Conservation (phyloP, 202 grass and related monocot genomes). For the Panicum hallii region DNA sequence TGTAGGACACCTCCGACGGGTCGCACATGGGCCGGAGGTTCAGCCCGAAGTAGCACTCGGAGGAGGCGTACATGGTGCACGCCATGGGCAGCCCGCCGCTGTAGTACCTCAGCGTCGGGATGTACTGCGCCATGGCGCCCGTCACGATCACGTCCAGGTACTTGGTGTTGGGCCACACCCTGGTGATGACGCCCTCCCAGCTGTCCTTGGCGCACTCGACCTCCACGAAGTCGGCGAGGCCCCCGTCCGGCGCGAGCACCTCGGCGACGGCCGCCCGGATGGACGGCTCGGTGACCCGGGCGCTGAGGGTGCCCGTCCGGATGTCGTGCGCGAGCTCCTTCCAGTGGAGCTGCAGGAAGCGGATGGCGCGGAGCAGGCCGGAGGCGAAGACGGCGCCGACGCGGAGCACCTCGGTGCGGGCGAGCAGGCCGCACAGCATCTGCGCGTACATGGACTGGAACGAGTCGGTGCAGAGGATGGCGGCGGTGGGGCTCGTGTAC, state of each 20-base stretch:
- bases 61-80: constrained; percentile 95
- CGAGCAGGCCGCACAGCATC: constrained; percentile 90
- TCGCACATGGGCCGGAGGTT: constrained; percentile 87
- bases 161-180: constrained; percentile 95
- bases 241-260: constrained; percentile 53
- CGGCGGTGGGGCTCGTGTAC: constrained; percentile 89
- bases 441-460: constrained; percentile 99
- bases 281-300: constrained; percentile 52
- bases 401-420: constrained; percentile 78
- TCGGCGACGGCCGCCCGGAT: constrained; percentile 68
- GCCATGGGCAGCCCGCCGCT: constrained; percentile 89
- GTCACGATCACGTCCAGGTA: constrained; percentile 99
- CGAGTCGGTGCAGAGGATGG: constrained; percentile 89
- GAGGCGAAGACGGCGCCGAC: constrained; percentile 96
- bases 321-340: constrained; percentile 72
- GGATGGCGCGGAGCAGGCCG: constrained; percentile 93
- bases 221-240: constrained; percentile 60
- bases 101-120: constrained; percentile 91
- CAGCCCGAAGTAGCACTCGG: constrained; percentile 95
- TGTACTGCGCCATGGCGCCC: constrained; percentile 96
- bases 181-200: constrained; percentile 74
- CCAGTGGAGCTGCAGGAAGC: constrained; percentile 93
- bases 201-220: constrained; percentile 58
- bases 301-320: constrained; percentile 60
- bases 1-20: constrained; percentile 84